Percentiles rank a stretch among this genome's conserved stretches.
Conservation (phyloP, 2,329 filamentous ascomycete genomes). For the Fusarium newnesense region DNA sequence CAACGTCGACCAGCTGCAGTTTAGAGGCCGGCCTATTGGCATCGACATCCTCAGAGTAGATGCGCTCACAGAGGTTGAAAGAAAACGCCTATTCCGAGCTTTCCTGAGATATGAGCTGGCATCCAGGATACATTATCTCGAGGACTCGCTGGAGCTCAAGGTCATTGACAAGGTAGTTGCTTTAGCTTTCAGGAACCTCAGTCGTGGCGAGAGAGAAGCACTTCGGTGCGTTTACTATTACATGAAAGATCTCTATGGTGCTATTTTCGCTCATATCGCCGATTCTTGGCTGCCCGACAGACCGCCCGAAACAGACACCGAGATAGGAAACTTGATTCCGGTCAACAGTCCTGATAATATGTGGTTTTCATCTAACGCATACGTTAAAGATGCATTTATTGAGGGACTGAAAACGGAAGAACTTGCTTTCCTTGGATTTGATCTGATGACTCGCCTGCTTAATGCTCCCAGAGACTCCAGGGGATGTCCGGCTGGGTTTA, state of each 20-base stretch:
- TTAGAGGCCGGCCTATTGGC: accelerated
- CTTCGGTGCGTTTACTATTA: neutral
- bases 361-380: neutral
- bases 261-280: accelerated
- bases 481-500: neutral
- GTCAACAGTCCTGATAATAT: accelerated
- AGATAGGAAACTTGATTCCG: neutral
- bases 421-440: accelerated
- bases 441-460: neutral
- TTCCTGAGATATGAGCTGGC: neutral
- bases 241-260: neutral
- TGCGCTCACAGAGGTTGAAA: accelerated
- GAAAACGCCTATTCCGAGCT: neutral
- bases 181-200: neutral
- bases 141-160: neutral
- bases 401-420: accelerated
- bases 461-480: accelerated
- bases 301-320: accelerated
- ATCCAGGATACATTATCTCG: neutral
- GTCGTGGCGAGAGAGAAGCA: neutral
- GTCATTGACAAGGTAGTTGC: neutral
- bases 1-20: neutral
- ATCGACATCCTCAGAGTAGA: neutral
- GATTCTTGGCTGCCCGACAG: accelerated
- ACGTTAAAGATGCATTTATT: accelerated